phyloP scores from a whole-genome alignment of 176 grass and related monocot genomes.

The Triticum dicoccoides region DNA sequence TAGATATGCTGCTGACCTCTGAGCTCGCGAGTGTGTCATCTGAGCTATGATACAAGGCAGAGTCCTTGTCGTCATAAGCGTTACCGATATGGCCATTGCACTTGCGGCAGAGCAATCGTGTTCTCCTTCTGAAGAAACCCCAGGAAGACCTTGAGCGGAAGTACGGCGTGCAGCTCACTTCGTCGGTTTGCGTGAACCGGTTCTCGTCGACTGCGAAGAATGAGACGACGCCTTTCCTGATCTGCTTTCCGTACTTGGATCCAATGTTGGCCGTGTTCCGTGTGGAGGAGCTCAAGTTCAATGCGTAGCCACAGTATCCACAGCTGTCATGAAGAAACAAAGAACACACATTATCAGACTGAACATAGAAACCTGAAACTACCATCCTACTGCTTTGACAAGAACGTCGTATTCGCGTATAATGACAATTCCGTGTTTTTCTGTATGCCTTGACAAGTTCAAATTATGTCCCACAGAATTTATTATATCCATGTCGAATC shows the following conservation, averaged over 20 bases:
- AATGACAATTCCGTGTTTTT: background rate
- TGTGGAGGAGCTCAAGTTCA: constrained; percentile 68
- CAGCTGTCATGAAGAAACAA: constrained; percentile 35
- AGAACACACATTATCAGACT: background rate
- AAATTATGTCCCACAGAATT: background rate
- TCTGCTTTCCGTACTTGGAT: constrained; percentile 63
- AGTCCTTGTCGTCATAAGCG: constrained; percentile 45
- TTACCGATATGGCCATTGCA: constrained; percentile 47
- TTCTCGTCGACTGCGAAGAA: constrained; percentile 52
- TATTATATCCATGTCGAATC: too few relatives aligned
- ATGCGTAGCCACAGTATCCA: constrained; percentile 53
- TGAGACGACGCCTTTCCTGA: constrained; percentile 63
- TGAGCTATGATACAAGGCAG: constrained; percentile 15
- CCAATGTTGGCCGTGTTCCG: constrained; percentile 66
- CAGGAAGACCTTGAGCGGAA: constrained; percentile 50
- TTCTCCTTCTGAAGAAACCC: constrained; percentile 57
- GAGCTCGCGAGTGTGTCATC: constrained; percentile 20
- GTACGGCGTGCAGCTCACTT: constrained; percentile 56
- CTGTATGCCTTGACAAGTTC: background rate
- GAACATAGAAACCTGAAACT: background rate
- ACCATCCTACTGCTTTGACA: background rate
- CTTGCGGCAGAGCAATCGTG: constrained; percentile 55
- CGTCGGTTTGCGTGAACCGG: constrained; percentile 57
- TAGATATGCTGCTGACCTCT: background rate
- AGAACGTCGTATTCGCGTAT: background rate